Percentiles rank a stretch among this genome's conserved stretches.
These are phyloP conservation scores for Paramecium sexaurelia DNA, from an alignment of 73 alveolate genomes.

Conservation along the genomic window DNA sequence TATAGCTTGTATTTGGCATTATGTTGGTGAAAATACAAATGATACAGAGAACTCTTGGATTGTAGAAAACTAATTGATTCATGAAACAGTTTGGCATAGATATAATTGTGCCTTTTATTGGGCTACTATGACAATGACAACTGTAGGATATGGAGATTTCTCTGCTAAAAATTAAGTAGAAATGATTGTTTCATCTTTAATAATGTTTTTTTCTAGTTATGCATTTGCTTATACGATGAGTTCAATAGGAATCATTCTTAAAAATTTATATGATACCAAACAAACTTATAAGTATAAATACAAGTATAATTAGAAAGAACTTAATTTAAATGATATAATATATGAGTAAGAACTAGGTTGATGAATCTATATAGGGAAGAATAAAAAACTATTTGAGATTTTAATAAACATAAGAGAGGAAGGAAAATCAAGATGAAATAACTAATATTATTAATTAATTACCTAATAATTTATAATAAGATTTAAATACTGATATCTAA, in stretches of 20 bases:
- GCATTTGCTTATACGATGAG: conserved; percentile 65
- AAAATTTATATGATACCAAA: conserved; percentile 32
- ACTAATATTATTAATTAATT: neutral
- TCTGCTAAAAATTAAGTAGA: conserved; percentile 47
- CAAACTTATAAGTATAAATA: conserved; percentile 7
- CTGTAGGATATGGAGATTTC: conserved; percentile 69
- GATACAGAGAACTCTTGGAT: conserved; percentile 3
- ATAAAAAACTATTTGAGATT: conserved; percentile 16
- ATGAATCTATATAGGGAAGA: neutral
- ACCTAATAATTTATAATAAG: neutral
- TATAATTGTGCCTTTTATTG: conserved; percentile 64
- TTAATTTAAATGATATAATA: neutral
- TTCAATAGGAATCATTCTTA: conserved; percentile 60
- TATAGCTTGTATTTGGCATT: conserved; percentile 43
- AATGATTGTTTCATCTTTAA: neutral
- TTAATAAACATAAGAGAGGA: neutral
- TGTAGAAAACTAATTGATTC: neutral
- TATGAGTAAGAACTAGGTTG: conserved; percentile 41
- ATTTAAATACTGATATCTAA: neutral
- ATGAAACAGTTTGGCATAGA: conserved; percentile 26
- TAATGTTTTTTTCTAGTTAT: conserved; percentile 60
- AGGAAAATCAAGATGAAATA: neutral
- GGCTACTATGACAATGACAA: conserved; percentile 68
- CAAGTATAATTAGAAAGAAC: neutral
- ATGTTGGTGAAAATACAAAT: neutral